A percentile compares a stretch with the other conserved stretches of the same genome.
phyloP scores from a whole-genome alignment of 2,329 filamentous ascomycete species.

The Helicocarpus griseus region DNA sequence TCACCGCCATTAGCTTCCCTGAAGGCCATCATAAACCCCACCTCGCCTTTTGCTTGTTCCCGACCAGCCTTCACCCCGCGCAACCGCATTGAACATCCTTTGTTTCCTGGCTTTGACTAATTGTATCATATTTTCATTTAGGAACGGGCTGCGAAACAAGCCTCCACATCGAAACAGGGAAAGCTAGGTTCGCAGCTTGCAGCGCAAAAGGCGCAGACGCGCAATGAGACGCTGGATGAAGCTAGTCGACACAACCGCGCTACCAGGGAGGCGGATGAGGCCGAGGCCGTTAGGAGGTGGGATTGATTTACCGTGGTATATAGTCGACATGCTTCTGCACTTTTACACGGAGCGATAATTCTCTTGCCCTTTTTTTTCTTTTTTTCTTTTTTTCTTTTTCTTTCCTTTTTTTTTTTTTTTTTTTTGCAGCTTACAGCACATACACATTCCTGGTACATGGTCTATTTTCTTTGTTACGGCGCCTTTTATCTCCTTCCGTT shows the following conservation, averaged over 20 bases:
- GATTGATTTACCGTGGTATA: conserved; percentile 33
- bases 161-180: conserved; percentile 40
- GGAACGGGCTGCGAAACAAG: conserved; percentile 56
- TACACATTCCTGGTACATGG: too few relatives aligned
- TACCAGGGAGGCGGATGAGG: conserved; percentile 58
- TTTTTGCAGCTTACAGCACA: too few relatives aligned
- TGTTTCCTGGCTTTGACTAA: neutral
- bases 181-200: conserved; percentile 63
- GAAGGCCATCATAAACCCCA: too few relatives aligned
- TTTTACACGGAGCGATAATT: too few relatives aligned
- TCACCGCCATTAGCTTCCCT: too few relatives aligned
- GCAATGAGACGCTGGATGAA: conserved; percentile 56
- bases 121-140: conserved; percentile 23
- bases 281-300: conserved; percentile 47
- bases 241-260: conserved; percentile 57
- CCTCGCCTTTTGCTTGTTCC: too few relatives aligned
- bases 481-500: too few relatives aligned
- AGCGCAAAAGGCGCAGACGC: conserved; percentile 66
- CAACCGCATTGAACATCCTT: too few relatives aligned
- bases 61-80: too few relatives aligned
- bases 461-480: too few relatives aligned
- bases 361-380: neutral
- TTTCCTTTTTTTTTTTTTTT: too few relatives aligned
- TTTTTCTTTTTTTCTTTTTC: neutral
- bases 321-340: too few relatives aligned